Evolutionary conservation across 108 stramenopile species (phyloP).

Genomic region (Craspedostauros australis): DNA sequence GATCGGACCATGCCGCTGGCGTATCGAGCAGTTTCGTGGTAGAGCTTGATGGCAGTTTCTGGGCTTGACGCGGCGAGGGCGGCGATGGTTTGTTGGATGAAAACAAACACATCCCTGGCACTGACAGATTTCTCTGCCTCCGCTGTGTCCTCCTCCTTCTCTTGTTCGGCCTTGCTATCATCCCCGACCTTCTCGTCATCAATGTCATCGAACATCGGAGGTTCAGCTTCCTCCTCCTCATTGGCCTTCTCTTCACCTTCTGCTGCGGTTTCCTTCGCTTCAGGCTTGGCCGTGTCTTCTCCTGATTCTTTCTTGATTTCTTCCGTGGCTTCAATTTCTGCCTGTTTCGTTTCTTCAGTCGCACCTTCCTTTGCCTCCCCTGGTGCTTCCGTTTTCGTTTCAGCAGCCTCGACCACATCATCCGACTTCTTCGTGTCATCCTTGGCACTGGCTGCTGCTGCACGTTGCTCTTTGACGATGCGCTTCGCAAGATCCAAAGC

Average conservation of each 20-base stretch:
- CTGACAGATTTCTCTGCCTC: constrained; percentile 6
- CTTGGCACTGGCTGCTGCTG: neutral
- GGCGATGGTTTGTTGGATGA: constrained; percentile 88
- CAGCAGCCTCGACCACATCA: neutral
- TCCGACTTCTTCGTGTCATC: neutral
- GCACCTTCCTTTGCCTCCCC: neutral
- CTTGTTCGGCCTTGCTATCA: neutral
- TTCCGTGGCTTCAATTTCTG: neutral
- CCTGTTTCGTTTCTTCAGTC: neutral
- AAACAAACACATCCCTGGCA: constrained; percentile 60
- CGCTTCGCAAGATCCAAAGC: constrained; percentile 65
- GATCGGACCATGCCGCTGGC: constrained; percentile 56
- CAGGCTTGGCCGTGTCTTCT: constrained; percentile 6
- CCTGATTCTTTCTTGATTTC: constrained; percentile 3
- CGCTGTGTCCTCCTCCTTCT: neutral
- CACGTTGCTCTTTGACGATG: constrained; percentile 41
- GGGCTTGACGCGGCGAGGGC: constrained; percentile 64
- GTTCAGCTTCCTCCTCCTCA: constrained; percentile 6
- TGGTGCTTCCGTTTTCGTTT: constrained; percentile 1
- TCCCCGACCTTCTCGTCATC: neutral
- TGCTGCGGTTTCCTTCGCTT: neutral
- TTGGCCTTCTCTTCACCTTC: constrained; percentile 12
- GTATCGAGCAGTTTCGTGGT: constrained; percentile 80
- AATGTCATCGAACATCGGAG: no score
- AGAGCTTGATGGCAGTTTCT: constrained; percentile 78